Evolutionary conservation across 2,329 filamentous ascomycete genomes (phyloP).

Genomic region (Xylogone sp.): DNA sequence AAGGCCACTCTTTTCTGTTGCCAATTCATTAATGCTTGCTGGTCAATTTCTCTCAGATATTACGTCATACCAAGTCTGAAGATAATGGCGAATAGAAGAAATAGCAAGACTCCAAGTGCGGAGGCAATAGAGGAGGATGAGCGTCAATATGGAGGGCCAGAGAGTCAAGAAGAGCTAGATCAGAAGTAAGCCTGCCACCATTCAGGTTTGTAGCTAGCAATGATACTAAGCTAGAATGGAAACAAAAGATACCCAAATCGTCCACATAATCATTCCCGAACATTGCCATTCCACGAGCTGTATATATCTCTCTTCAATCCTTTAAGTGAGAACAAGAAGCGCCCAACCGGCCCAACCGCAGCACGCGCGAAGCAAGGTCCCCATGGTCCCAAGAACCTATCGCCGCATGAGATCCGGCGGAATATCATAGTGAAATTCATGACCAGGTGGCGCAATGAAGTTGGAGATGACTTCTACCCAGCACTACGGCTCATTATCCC

Average conservation of each 20-base stretch:
- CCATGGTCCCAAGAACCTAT: constrained; percentile 52
- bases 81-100: not conserved
- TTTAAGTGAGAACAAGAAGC: constrained; percentile 69
- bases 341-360: constrained; percentile 42
- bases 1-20: not conserved
- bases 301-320: constrained; percentile 80
- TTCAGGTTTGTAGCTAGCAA: not conserved
- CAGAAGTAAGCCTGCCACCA: constrained; percentile 14
- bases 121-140: constrained; percentile 36
- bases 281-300: constrained; percentile 77
- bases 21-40: not conserved
- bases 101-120: constrained; percentile 11
- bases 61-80: not conserved
- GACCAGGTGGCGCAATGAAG: constrained; percentile 77
- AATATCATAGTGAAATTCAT: constrained; percentile 86
- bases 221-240: constrained; percentile 8
- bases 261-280: constrained; percentile 75
- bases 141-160: constrained; percentile 41
- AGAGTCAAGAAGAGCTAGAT: constrained; percentile 24
- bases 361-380: constrained; percentile 56
- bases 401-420: constrained; percentile 73
- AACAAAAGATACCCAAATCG: constrained; percentile 69
- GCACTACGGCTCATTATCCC: constrained; percentile 88
- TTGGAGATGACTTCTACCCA: constrained; percentile 90
- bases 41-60: not conserved